Evolutionary conservation across 257 asterid genomes (phyloP).

Genomic region (Verbascum thapsus): DNA sequence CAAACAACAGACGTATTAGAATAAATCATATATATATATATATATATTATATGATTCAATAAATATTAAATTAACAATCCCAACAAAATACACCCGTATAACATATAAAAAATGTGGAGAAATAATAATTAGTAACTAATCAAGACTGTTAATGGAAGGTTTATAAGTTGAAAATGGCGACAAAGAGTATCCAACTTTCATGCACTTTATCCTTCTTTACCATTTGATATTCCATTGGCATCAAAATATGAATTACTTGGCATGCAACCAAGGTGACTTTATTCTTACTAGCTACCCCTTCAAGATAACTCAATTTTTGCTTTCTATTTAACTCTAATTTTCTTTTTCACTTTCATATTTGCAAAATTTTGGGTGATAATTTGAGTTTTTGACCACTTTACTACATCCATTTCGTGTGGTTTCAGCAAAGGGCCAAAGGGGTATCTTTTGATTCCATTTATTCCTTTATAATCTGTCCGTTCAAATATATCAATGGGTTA

Average conservation of each 20-base stretch:
- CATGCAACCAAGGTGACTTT: constrained; percentile 31
- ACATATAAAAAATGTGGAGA: too few species aligned
- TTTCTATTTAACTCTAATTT: not conserved
- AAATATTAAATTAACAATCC: too few species aligned
- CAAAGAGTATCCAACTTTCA: constrained; percentile 58
- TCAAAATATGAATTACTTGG: constrained; percentile 17
- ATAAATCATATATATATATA: too few species aligned
- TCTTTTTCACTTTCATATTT: not conserved
- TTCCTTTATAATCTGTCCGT: too few species aligned
- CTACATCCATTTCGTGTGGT: constrained; percentile 20
- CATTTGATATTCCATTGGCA: constrained; percentile 36
- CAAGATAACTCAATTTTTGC: too few species aligned
- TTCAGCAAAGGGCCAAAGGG: constrained; percentile 21
- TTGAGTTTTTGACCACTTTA: too few species aligned
- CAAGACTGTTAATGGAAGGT: too few species aligned
- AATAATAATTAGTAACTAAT: too few species aligned
- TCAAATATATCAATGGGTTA: too few species aligned
- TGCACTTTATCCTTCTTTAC: constrained; percentile 46
- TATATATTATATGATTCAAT: too few species aligned
- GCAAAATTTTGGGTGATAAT: not conserved
- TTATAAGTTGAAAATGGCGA: constrained; percentile 47
- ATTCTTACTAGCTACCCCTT: constrained; percentile 19
- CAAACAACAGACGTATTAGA: too few species aligned
- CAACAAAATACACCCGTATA: too few species aligned
- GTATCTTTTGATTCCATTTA: not conserved